phyloP scores from a whole-genome alignment of 768 basidiomycete genomes.

The Pleurotus citrinopileatus region DNA sequence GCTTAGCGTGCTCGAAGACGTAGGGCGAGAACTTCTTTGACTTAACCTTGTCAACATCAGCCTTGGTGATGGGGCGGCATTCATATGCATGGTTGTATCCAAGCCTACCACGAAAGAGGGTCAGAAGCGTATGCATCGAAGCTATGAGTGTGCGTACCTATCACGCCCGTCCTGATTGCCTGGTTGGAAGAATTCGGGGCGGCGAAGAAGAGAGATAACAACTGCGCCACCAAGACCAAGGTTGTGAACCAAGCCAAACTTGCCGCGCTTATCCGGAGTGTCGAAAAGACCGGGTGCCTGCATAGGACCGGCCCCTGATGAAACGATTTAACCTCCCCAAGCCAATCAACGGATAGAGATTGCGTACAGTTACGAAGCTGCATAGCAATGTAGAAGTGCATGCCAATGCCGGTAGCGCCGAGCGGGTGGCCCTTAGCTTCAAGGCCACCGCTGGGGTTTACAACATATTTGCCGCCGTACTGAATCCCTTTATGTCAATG shows the following conservation, averaged over 20 bases:
- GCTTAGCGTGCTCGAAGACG: slow-evolving; percentile 45
- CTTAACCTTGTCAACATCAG: slow-evolving; percentile 76
- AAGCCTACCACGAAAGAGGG: slow-evolving; percentile 41
- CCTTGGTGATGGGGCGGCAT: slow-evolving; percentile 55
- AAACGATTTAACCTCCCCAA: not conserved
- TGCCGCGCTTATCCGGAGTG: slow-evolving; percentile 60
- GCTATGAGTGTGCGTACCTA: slow-evolving; percentile 37
- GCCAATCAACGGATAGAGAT: slow-evolving; percentile 7
- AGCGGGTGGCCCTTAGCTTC: slow-evolving; percentile 90
- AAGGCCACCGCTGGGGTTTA: slow-evolving; percentile 83
- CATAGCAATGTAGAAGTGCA: slow-evolving; percentile 88
- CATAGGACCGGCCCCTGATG: slow-evolving; percentile 79
- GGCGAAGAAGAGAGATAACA: slow-evolving; percentile 70
- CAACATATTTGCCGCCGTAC: slow-evolving; percentile 83
- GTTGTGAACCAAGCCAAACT: slow-evolving; percentile 82
- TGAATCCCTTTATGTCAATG: slow-evolving; percentile 20
- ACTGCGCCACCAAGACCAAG: slow-evolving; percentile 80
- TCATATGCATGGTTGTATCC: slow-evolving; percentile 82
- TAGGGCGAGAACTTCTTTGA: slow-evolving; percentile 57
- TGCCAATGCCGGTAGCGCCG: slow-evolving; percentile 79
- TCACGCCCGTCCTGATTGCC: slow-evolving; percentile 66
- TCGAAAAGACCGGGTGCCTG: slow-evolving; percentile 73
- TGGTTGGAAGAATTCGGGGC: slow-evolving; percentile 72
- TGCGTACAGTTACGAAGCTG: slow-evolving; percentile 67
- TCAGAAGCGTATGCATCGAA: too few species aligned